Evolutionary conservation across 148 eudicot species (phyloP), one percentile per base, ranked within the genome.

Genomic region (Salicornia ramosissima): DNA sequence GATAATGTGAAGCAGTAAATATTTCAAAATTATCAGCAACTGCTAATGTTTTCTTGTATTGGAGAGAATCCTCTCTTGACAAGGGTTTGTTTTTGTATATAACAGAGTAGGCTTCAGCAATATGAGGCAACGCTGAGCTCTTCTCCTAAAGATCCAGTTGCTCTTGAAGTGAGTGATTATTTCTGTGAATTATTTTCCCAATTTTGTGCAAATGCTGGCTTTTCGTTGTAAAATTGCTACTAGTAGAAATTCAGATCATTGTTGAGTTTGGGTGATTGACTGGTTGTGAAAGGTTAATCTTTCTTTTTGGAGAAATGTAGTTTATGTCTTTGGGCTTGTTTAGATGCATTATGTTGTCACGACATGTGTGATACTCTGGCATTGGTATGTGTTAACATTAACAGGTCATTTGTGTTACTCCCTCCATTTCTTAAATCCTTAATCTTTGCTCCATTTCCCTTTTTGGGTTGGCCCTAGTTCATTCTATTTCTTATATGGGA

Each of bases 71-170:
- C 8, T 49, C 64, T 63, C 21, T 77, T 81, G 51, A 75, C 66
- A 64, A 60, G 13, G 36, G 45, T 52, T 78, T 71, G 36, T 29
- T 79, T 81, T 75, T 59, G 43, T 40, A 43, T 68, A 56, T 82
- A 72, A 74, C 92, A 90, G 99, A 73, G 75, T 60, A 84, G 86
- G 75, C 91, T 94, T 73, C 83, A 82, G 85, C 84, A 91, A 73
- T 94, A 68, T 59, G 93, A 89, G 81, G 75, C 83, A 72, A 77
- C 82, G 31, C 87, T 91, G 74, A 74, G 57, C 70, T 74, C 71
- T 71, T 86, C 96, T 46, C 97, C 97, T 26, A 88, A 86, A 79
- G 93, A 91, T 81, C 72, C 83, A 28, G 72, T 47, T 40, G 86
- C 93, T 72, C 89, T 91, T 50, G 97, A 94, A 79, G 99, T 91